Evolutionary conservation across 1,139 yeast genomes (phyloP), one percentile per base, ranked within the genome.

Genomic region (Pichia sp.): DNA sequence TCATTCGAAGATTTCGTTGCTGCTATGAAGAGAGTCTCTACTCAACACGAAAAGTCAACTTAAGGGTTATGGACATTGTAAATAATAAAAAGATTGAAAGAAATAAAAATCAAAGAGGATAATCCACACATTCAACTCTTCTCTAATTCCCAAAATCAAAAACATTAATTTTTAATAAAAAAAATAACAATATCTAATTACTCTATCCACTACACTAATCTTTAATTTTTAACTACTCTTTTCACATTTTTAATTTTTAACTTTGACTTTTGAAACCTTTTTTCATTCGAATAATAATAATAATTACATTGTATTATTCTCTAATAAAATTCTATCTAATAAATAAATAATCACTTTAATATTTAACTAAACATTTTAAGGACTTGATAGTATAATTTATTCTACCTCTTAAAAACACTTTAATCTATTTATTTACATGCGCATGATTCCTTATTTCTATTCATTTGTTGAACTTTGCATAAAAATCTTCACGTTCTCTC

Each of bases 1-100:
- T 82, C 95, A 60, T 76, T 91, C 64, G 98, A 91, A 81, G 97
- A 91, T 78, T 91, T 91, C 83, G 82, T 91, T 75, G 90, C 89
- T 70, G 90, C 97, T 70, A 90, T 91, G 97, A 93, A 88, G 83
- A 87, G 97, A 83, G 97, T 91, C 65, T 91, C 97, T 67, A 91
- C 97, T 76, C 97, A 90, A 80, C 97, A 91, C 80, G 97, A 91
- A 82, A 81, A 81, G 73, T 80, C 85, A 29, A 60, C 57, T 29
- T 30, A 30, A 29, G 27, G 45, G 43, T 42, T n/a, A 24, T 42
- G n/a, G 31, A 27, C 46, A 42, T 42, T 24, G 31, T 42, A 24
- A 42, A 42, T 42, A 42, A 12, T 34, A 36, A 38, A 38, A 38
- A n/a, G 17, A 14, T 38, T 14, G 17, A 38, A 38, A n/a, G 17